A percentile compares a stretch with the other conserved stretches of the same genome.
Evolutionary conservation across 495 filamentous ascomycete species (phyloP).

Genomic region (Daldinia childiae): DNA sequence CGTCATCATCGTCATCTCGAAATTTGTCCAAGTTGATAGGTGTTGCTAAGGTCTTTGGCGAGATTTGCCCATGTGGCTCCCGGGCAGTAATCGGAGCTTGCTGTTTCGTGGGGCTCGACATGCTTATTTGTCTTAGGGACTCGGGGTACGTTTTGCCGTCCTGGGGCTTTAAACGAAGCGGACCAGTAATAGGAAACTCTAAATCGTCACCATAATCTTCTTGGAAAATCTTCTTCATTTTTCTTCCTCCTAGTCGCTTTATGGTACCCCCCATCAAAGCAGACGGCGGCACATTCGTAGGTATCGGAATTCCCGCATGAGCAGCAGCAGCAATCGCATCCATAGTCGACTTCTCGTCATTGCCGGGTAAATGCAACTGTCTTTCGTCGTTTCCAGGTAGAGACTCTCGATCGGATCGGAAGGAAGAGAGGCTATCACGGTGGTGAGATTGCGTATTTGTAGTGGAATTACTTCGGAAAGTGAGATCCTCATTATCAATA

Average conservation of each 20-base stretch:
- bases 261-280: conserved; percentile 94
- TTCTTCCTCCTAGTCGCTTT: conserved; percentile 85
- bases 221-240: conserved; percentile 75
- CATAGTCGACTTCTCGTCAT: conserved; percentile 79
- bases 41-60: conserved; percentile 42
- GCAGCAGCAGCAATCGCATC: conserved; percentile 88
- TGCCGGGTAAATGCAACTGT: conserved; percentile 78
- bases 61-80: conserved; percentile 23
- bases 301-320: conserved; percentile 91
- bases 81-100: conserved; percentile 28
- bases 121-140: conserved; percentile 69
- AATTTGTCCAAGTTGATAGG: conserved; percentile 66
- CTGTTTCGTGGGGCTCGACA: conserved; percentile 58
- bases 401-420: conserved; percentile 82
- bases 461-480: conserved; percentile 70
- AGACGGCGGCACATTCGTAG: conserved; percentile 88
- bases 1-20: conserved; percentile 68
- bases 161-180: conserved; percentile 70
- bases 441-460: conserved; percentile 64
- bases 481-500: conserved; percentile 72
- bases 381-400: conserved; percentile 82
- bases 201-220: conserved; percentile 96
- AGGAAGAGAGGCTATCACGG: conserved; percentile 78
- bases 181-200: conserved; percentile 73
- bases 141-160: conserved; percentile 72